Base-by-base conservation (phyloP, 805 yeast genomes). In the Lachancea thermotolerans region DNA sequence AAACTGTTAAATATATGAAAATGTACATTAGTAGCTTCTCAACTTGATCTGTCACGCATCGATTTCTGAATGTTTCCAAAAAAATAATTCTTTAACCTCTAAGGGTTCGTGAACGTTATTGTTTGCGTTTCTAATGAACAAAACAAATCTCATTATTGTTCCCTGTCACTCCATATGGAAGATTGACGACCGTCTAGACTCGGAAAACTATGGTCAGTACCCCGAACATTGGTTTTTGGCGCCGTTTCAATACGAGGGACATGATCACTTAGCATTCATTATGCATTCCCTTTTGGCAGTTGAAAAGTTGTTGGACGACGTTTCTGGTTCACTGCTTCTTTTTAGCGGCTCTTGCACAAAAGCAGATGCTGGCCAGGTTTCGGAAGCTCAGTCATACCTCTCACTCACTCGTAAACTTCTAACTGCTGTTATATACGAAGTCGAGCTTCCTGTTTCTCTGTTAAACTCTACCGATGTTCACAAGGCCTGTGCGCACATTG, bases 341-440 rank as follows among this genome's bases (percentile, higher is more conserved):
- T 62, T 77, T 62, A 62, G 80, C 14, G 95, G 95, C 0, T 91
- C 93, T 0, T 82, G 74, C 55, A 86, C 95, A 0, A 82, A 83
- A 49, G n/a, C 35, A 1, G 67, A 57, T 2, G 72, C 77, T 2
- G 80, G 79, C 4, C 75, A 71, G 10, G 65, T 73, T 35, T 80
- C 85, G 10, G 95, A 83, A 57, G 75, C 83, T 1, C 66, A 64
- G 45, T 75, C 85, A 10, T 85, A 83, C 58, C 71, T 67, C 44
- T 54, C 69, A 12, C 64, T 80, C 16, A 74, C 78, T 1, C 35
- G 54, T 31, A 57, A 62, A 11, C 51, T 78, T 40, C 28, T 60
- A 11, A 35, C 34, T 4, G 46, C 46, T 17, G 36, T 67, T 60
- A 9, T 40, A 49, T 35, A 45, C 17, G 47, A 41, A 2, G 31